Evolutionary conservation across 805 yeast genomes (phyloP).

Genomic region (Candida taoyuanica): DNA sequence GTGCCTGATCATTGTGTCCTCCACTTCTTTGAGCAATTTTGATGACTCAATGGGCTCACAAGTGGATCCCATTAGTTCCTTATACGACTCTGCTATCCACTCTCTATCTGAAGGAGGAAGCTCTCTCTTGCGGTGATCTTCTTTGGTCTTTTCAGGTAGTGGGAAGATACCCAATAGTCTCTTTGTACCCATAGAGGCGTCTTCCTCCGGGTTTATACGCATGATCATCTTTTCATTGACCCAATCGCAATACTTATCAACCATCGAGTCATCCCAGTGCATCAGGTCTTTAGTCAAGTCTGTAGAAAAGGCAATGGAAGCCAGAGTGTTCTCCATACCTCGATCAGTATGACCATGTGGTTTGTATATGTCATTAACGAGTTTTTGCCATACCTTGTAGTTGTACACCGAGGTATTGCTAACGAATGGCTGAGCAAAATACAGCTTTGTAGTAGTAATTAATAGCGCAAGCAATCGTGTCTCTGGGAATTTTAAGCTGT

Average conservation of each 20-base stretch:
- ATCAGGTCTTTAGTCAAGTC: constrained; percentile 34
- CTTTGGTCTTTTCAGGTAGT: no score
- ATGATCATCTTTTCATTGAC: constrained; percentile 34
- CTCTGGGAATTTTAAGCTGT: constrained; percentile 24
- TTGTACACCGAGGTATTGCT: constrained; percentile 3
- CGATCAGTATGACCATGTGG: constrained; percentile 6
- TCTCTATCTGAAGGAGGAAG: neutral
- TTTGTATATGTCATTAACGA: constrained; percentile 17
- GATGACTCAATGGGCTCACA: neutral
- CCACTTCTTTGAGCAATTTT: neutral
- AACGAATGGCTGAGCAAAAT: constrained; percentile 15
- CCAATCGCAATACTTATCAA: constrained; percentile 48
- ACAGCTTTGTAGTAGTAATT: constrained; percentile 21
- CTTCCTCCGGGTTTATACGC: constrained; percentile 27
- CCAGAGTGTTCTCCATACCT: constrained; percentile 11
- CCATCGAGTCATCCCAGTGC: constrained; percentile 44
- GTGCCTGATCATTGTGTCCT: neutral
- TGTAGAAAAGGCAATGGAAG: constrained; percentile 14
- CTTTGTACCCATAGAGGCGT: constrained; percentile 14
- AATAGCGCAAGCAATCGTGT: constrained; percentile 13
- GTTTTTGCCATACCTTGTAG: constrained; percentile 20
- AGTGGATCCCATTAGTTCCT: neutral
- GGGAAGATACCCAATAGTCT: constrained; percentile 25
- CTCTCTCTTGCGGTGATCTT: no score
- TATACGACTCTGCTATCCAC: neutral